These are phyloP conservation scores for Proteromonas lacertae DNA, from an alignment of 352 stramenopile genomes.

Conservation along the genomic window DNA sequence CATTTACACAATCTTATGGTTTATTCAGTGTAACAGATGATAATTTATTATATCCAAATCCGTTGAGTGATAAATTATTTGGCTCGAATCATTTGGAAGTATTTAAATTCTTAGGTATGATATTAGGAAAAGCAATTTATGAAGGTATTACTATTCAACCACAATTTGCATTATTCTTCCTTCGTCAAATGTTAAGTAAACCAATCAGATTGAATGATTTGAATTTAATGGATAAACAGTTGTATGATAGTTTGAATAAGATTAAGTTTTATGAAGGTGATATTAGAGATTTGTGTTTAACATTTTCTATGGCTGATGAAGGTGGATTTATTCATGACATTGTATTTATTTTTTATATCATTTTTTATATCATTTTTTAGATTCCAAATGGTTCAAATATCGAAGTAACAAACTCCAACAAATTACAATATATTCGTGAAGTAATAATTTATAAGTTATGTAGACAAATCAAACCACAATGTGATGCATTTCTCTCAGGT, in stretches of 20 bases:
- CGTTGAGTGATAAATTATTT: constrained; percentile 28
- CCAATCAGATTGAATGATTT: constrained; percentile 64
- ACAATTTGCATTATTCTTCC: constrained; percentile 75
- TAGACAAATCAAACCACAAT: neutral
- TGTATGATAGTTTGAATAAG: constrained; percentile 83
- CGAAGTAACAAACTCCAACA: constrained; percentile 42
- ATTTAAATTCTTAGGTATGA: constrained; percentile 67
- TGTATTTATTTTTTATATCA: constrained; percentile 25
- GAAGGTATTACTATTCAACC: constrained; percentile 36
- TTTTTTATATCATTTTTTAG: neutral
- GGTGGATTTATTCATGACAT: constrained; percentile 11
- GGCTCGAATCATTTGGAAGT: neutral
- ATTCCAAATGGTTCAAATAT: constrained; percentile 16
- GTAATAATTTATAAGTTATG: too few relatives aligned
- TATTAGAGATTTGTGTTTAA: constrained; percentile 42
- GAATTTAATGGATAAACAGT: constrained; percentile 46
- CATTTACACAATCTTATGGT: constrained; percentile 62
- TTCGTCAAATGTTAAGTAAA: constrained; percentile 31
- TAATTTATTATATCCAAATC: constrained; percentile 61
- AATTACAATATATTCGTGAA: constrained; percentile 13
- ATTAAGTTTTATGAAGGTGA: constrained; percentile 70
- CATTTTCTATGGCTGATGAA: constrained; percentile 6
- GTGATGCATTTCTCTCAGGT: neutral
- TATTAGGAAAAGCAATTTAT: constrained; percentile 33
- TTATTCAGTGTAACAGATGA: constrained; percentile 21